These are phyloP conservation scores for Pyrenophora seminiperda DNA, from an alignment of 2,329 filamentous ascomycete genomes.

Conservation along the genomic window DNA sequence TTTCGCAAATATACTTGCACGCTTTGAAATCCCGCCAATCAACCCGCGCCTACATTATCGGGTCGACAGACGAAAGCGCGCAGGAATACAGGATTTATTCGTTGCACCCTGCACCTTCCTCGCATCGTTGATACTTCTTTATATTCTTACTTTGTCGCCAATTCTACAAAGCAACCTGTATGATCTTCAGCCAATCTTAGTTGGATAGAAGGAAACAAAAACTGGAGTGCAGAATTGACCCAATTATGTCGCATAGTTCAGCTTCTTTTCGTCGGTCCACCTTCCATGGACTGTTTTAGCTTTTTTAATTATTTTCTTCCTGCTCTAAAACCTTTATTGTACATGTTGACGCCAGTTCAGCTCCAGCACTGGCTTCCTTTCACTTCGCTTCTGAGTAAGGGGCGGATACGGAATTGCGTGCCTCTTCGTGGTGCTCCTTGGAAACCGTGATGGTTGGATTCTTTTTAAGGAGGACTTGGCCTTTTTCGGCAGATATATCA, in stretches of 20 bases:
- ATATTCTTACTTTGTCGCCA: not conserved
- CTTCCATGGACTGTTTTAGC: slow-evolving; percentile 16
- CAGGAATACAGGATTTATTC: not conserved
- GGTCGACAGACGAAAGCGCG: not conserved
- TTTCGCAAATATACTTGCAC: slow-evolving; percentile 13
- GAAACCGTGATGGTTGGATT: not conserved
- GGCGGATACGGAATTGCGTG: not conserved
- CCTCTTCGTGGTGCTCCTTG: not conserved
- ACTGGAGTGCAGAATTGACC: not conserved
- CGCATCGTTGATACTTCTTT: not conserved
- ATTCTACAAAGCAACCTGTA: slow-evolving; percentile 1
- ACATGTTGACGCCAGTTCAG: slow-evolving; percentile 20
- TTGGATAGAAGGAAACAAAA: slow-evolving; percentile 4
- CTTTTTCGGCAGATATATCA: too few relatives aligned
- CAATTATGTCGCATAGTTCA: not conserved
- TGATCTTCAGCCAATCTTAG: not conserved
- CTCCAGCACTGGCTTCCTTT: slow-evolving; percentile 16
- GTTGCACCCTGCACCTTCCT: not conserved
- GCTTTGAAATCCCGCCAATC: slow-evolving; percentile 1
- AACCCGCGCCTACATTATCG: not conserved
- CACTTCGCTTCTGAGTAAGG: slow-evolving; percentile 7
- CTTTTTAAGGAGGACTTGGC: too few relatives aligned
- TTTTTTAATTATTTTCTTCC: slow-evolving; percentile 11
- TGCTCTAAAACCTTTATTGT: slow-evolving; percentile 26
- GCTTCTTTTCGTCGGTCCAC: not conserved